Conservation (phyloP, 2,329 filamentous ascomycete species). For the Alternaria novae-zelandiae region DNA sequence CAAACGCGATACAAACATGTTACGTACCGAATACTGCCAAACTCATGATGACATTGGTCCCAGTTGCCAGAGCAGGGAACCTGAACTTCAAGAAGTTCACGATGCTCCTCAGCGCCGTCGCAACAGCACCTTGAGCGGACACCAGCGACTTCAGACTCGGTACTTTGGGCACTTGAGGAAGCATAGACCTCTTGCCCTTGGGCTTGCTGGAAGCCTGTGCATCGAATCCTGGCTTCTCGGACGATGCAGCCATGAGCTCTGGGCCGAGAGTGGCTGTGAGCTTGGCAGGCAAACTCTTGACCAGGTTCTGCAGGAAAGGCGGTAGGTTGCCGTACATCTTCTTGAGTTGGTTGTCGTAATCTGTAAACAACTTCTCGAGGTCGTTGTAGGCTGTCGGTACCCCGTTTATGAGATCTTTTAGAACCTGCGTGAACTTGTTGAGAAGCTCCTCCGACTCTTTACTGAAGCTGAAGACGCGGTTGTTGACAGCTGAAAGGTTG, state of each 20-base stretch:
- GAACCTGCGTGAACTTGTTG: slow-evolving; percentile 82
- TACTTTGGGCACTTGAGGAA: slow-evolving; percentile 65
- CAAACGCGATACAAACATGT: neutral
- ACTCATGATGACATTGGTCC: slow-evolving; percentile 90
- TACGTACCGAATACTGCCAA: slow-evolving; percentile 82
- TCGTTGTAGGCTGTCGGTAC: slow-evolving; percentile 93
- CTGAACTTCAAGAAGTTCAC: slow-evolving; percentile 84
- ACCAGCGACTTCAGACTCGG: slow-evolving; percentile 79
- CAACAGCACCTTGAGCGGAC: slow-evolving; percentile 85
- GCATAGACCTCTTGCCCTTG: slow-evolving; percentile 63
- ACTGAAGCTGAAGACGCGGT: slow-evolving; percentile 84
- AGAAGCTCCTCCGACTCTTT: slow-evolving; percentile 83
- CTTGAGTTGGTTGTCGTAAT: slow-evolving; percentile 68
- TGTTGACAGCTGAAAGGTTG: slow-evolving; percentile 82
- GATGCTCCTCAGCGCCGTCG: slow-evolving; percentile 85
- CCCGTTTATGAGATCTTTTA: slow-evolving; percentile 91
- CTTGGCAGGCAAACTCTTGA: slow-evolving; percentile 83
- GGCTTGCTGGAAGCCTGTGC: slow-evolving; percentile 40
- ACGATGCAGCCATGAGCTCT: slow-evolving; percentile 79
- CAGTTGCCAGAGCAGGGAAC: slow-evolving; percentile 84
- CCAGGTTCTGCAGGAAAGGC: slow-evolving; percentile 80
- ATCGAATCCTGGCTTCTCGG: slow-evolving; percentile 66
- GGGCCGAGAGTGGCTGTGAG: slow-evolving; percentile 77
- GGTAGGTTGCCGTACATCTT: slow-evolving; percentile 73
- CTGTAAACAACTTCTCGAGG: slow-evolving; percentile 71